Evolutionary conservation across 305 asterid species (phyloP).

Genomic region (Fraxinus angustifolia): DNA sequence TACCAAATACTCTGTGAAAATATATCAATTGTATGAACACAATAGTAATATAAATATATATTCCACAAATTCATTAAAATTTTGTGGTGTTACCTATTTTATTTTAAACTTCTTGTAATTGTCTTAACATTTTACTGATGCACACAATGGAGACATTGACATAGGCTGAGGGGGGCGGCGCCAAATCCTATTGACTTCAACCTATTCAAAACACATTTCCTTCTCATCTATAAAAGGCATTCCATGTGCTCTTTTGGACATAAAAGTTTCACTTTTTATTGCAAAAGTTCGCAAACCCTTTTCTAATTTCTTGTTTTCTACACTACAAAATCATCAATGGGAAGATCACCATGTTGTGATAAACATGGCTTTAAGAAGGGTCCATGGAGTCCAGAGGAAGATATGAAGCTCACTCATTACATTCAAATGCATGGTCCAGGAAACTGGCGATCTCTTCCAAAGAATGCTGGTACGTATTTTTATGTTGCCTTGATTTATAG

Average conservation of each 20-base stretch:
- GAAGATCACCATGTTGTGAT: conserved; percentile 85
- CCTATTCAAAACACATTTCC: conserved; percentile 1
- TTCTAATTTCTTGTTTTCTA: background rate
- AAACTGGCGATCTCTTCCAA: conserved; percentile 81
- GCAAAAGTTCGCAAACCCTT: background rate
- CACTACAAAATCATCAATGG: conserved; percentile 38
- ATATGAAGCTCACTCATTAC: conserved; percentile 49
- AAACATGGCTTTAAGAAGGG: conserved; percentile 73
- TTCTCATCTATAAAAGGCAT: conserved; percentile 30
- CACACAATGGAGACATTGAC: conserved; percentile 27
- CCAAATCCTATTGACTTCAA: conserved; percentile 78
- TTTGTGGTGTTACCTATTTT: background rate
- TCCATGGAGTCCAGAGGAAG: conserved; percentile 89
- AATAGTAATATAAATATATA: no score
- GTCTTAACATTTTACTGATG: conserved; percentile 6
- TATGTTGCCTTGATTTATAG: background rate
- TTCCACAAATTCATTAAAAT: background rate
- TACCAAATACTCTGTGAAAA: no score
- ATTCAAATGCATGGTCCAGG: conserved; percentile 69
- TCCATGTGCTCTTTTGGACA: conserved; percentile 32
- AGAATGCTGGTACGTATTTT: conserved; percentile 54
- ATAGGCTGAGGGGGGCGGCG: conserved; percentile 50
- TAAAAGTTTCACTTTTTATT: conserved; percentile 26
- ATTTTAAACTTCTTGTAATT: background rate
- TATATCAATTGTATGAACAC: no score